Evolutionary conservation across 1,284 basidiomycete species (phyloP), one percentile per base, ranked within the genome.

Genomic region (Ceratobasidium sp.): DNA sequence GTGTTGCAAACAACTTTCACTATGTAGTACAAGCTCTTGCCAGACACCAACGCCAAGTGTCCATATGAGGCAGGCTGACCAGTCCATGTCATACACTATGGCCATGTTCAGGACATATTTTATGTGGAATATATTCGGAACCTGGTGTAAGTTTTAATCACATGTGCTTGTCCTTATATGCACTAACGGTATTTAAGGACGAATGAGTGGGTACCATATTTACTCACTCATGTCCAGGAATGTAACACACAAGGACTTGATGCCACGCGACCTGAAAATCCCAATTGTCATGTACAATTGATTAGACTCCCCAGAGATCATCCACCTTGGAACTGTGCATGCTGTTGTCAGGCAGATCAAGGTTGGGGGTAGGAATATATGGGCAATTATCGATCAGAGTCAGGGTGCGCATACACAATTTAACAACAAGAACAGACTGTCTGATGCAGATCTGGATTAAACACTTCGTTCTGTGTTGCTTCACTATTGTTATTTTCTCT

Each of bases 371-470:
- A 44, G 44, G 23, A 14, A 14, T 14, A 69, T 42, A 3, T 69
- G 54, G 53, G 66, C 40, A 42, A 69, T 69, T 36, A 18, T 69
- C 28, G 66, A 69, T 30, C 66, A 54, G 3, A 69, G 36, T 16
- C 30, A 23, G 7, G 66, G 66, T 40, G 66, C 66, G 30, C 66
- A 42, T 16, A 69, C 66, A 7, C 66, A 59, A n/a, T 69, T 69
- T 21, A 38, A 61, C 7, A 25, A 46, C 33, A 42, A 40, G 9
- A 42, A 11, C 9, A 42, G 48, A 12, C 8, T 28, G 11, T 8
- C 48, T 23, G 48, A 51, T 23, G 23, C 9, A 4, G 48, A 51
- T 8, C 7, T 51, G 5, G 48, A 51, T 23, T 51, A 6, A 25
- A n/a, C n/a, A n/a, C n/a, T n/a, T n/a, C n/a, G n/a, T n/a, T n/a